Evolutionary conservation across 441 rosid genomes (phyloP).

Genomic region (Mallotus repandus): DNA sequence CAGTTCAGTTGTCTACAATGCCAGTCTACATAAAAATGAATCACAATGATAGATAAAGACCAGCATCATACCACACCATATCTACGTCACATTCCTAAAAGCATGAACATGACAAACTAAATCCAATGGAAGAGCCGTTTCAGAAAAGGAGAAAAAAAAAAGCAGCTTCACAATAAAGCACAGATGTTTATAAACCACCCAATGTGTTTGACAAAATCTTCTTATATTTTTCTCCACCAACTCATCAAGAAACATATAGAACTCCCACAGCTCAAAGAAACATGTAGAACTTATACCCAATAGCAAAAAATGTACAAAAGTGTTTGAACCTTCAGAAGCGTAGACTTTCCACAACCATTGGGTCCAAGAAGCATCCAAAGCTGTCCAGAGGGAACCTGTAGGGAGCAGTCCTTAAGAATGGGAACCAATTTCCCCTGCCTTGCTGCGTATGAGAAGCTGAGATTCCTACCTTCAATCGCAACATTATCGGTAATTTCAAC

Average conservation of each 20-base stretch:
- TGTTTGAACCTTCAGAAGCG: conserved; percentile 70
- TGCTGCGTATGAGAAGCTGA: conserved; percentile 55
- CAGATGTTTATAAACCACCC: neutral
- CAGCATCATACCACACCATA: neutral
- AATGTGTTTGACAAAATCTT: neutral
- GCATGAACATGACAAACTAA: neutral
- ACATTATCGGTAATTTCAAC: conserved; percentile 29
- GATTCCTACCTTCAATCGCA: conserved; percentile 69
- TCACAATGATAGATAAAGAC: neutral
- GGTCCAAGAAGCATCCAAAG: conserved; percentile 98
- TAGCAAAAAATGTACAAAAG: neutral
- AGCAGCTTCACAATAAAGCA: too few species aligned
- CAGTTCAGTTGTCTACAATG: neutral
- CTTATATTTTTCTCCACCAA: neutral
- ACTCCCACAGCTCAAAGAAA: too few species aligned
- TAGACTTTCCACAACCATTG: conserved; percentile 97
- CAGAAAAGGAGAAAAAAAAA: too few species aligned
- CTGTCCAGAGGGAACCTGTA: conserved; percentile 72
- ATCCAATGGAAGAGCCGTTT: too few species aligned
- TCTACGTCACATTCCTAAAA: neutral
- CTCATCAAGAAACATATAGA: neutral
- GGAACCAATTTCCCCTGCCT: conserved; percentile 57
- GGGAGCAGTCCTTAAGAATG: conserved; percentile 74
- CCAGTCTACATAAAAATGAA: neutral
- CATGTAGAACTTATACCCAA: neutral